A percentile compares a stretch with the other conserved stretches of the same genome.
phyloP scores from a whole-genome alignment of 2,329 filamentous ascomycete genomes.

The Penicillium sp. region DNA sequence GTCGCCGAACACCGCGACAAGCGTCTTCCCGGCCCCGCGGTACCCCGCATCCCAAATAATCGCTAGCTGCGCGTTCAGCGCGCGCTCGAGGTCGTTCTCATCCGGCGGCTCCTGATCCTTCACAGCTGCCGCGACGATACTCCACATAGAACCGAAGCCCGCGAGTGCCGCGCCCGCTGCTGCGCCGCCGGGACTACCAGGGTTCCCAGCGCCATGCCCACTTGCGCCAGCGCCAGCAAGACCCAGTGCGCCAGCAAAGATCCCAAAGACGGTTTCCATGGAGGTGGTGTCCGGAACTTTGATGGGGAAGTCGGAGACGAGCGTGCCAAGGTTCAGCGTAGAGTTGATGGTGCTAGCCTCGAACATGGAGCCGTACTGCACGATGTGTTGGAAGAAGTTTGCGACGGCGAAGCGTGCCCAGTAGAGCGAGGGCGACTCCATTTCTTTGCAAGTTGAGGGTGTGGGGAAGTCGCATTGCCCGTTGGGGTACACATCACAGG shows the following conservation, averaged over 20 bases:
- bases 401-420: slow-evolving; percentile 1
- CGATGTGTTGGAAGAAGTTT: neutral
- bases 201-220: neutral
- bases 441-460: neutral
- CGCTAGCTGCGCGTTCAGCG: neutral
- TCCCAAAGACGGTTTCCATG: neutral
- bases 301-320: neutral
- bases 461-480: neutral
- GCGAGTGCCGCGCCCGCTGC: neutral
- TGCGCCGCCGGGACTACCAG: neutral
- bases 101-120: neutral
- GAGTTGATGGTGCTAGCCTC: neutral
- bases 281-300: neutral
- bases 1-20: neutral
- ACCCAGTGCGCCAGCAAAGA: neutral
- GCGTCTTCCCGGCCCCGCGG: neutral
- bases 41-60: neutral
- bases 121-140: neutral
- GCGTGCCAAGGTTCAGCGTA: neutral
- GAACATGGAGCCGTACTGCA: neutral
- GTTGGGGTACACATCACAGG: neutral
- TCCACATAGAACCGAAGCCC: neutral
- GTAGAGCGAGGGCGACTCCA: neutral
- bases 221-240: neutral
- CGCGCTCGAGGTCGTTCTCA: neutral